Conservation (phyloP, 2,329 filamentous ascomycete genomes). For the Coleophoma eucalyptorum region DNA sequence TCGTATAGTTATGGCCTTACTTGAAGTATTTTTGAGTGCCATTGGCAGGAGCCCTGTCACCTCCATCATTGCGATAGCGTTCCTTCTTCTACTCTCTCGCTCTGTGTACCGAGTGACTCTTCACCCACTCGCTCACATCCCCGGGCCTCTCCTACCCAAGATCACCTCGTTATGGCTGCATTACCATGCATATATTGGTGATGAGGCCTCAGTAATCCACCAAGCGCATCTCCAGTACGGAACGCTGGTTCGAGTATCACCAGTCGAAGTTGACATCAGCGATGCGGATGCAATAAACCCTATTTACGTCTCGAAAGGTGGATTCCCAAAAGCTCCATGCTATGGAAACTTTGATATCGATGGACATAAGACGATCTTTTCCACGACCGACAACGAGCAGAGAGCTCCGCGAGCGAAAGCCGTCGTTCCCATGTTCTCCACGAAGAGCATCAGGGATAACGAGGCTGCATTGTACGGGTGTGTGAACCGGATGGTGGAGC, state of each 20-base stretch:
- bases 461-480: conserved; percentile 34
- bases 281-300: conserved; percentile 29
- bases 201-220: conserved; percentile 22
- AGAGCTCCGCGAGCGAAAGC: conserved; percentile 43
- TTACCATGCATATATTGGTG: conserved; percentile 33
- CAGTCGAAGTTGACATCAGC: conserved; percentile 30
- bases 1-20: neutral
- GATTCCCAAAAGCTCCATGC: conserved; percentile 46
- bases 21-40: neutral
- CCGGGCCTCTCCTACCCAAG: conserved; percentile 31
- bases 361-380: conserved; percentile 50
- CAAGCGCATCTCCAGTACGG: conserved; percentile 26
- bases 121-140: conserved; percentile 34
- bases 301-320: conserved; percentile 48
- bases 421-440: conserved; percentile 44
- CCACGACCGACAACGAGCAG: conserved; percentile 34
- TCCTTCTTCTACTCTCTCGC: conserved; percentile 9
- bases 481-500: conserved; percentile 36
- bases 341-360: conserved; percentile 56
- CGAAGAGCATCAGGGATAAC: conserved; percentile 36
- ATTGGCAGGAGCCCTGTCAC: conserved; percentile 2
- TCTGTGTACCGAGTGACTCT: conserved; percentile 30
- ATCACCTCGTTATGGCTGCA: conserved; percentile 27
- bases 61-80: conserved; percentile 5
- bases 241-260: conserved; percentile 27